Evolutionary conservation across 2,329 filamentous ascomycete genomes (phyloP), one percentile per base, ranked within the genome.

Genomic region (Pseudopyrenochaeta lycopersici): DNA sequence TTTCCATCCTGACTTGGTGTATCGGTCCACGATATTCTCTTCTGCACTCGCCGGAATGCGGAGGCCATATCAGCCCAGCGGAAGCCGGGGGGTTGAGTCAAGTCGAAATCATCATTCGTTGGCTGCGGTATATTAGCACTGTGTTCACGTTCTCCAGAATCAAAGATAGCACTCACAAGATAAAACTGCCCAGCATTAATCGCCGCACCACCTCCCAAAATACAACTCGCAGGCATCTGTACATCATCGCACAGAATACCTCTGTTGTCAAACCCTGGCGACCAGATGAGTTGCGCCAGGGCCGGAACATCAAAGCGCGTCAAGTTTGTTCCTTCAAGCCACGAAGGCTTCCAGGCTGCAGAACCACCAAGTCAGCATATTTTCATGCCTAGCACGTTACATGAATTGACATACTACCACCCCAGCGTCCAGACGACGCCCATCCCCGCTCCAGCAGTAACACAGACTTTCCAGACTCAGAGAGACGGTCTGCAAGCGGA

Each of bases 251-350:
- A 90, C 11, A 52, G 40, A 17, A 59, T 48, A 2, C 54, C 54
- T 17, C 82, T 81, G 56, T 88, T 85, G 14, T 84, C 85, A 2
- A 78, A 76, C 2, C 81, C 83, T 63, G 86, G 80, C 2, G 77
- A 72, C 81, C 85, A 88, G 53, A 90, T 87, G 70, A 88, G 78
- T 68, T 89, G 89, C 66, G 84, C 88, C 42, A 89, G 81, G 23
- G 85, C 85, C 0, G 87, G 87, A 2, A 89, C 84, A 66, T 90
- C 88, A 61, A 90, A 89, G 44, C 87, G 84, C 2, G 87, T 89
- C 38, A 89, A 69, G 43, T 85, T 84, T 10, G 82, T 84, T 18
- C 80, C 81, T 39, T 81, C 72, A 15, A 85, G 78, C 88, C 88
- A 90, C 2, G 76, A 66, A 0, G 85, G 83, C 51, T 79, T 81